These are phyloP conservation scores for Eucalyptus sideroxylon DNA, from an alignment of 345 rosid genomes.

Conservation along the genomic window DNA sequence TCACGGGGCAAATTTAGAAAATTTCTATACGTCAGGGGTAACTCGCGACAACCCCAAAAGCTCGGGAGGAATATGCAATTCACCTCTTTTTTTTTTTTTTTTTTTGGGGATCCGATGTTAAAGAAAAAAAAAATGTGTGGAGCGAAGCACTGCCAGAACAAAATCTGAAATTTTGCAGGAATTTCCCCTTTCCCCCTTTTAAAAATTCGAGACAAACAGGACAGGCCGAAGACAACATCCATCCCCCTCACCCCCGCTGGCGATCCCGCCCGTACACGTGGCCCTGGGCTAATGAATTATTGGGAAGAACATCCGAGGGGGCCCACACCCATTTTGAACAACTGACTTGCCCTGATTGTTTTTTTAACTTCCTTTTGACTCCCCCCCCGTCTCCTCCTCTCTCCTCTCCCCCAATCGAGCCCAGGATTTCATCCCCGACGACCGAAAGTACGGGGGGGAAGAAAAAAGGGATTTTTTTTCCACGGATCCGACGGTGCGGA, in stretches of 20 bases:
- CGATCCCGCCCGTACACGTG: constrained; percentile 11
- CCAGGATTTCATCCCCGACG: neutral
- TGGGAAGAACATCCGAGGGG: constrained; percentile 5
- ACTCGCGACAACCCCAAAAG: neutral
- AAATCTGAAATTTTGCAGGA: neutral
- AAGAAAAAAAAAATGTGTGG: neutral
- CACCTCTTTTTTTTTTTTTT: neutral
- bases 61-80: neutral
- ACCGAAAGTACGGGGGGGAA: neutral
- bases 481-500: constrained; percentile 18
- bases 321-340: neutral
- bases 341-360: neutral
- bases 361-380: neutral
- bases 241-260: neutral
- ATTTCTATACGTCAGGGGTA: neutral
- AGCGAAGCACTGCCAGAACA: neutral
- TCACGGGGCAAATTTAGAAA: neutral
- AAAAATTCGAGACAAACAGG: neutral
- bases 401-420: neutral
- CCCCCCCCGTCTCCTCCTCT: neutral
- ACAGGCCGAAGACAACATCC: neutral
- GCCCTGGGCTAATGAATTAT: neutral
- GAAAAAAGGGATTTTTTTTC: neutral
- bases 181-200: neutral
- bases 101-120: neutral